These are phyloP conservation scores for Colletotrichum incanum DNA, from an alignment of 2,329 filamentous ascomycete species.

Conservation along the genomic window DNA sequence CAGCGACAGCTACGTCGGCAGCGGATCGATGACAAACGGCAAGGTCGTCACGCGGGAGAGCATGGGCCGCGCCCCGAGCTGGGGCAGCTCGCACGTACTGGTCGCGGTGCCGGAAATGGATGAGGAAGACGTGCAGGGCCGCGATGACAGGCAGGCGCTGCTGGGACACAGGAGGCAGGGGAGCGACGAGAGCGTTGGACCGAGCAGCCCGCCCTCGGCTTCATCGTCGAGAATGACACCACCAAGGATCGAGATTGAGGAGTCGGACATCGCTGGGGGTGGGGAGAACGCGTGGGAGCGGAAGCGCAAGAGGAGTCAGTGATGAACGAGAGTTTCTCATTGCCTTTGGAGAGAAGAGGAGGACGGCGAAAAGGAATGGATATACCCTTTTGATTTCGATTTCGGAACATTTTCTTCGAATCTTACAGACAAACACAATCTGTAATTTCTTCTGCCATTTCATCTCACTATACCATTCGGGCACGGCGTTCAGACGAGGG, in stretches of 20 bases:
- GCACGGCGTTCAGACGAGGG: slow-evolving; percentile 22
- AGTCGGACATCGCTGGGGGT: slow-evolving; percentile 46
- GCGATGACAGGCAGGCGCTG: slow-evolving; percentile 51
- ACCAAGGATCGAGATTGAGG: slow-evolving; percentile 43
- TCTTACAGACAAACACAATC: background rate
- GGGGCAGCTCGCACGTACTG: slow-evolving; percentile 55
- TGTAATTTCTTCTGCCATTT: slow-evolving; percentile 4
- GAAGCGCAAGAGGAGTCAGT: slow-evolving; percentile 46
- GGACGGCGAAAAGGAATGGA: slow-evolving; percentile 15
- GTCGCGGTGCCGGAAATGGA: slow-evolving; percentile 59
- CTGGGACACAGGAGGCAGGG: slow-evolving; percentile 44
- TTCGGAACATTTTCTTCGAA: slow-evolving; percentile 12
- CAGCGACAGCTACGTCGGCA: slow-evolving; percentile 48
- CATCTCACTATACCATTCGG: slow-evolving; percentile 25
- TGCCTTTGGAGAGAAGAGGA: background rate
- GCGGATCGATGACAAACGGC: slow-evolving; percentile 44
- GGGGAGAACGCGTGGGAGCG: slow-evolving; percentile 48
- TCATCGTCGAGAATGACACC: slow-evolving; percentile 1
- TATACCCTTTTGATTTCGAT: slow-evolving; percentile 34
- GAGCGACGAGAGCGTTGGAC: slow-evolving; percentile 28
- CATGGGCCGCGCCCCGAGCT: slow-evolving; percentile 53
- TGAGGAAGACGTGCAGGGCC: slow-evolving; percentile 45
- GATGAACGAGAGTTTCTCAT: background rate
- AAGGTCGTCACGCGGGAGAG: slow-evolving; percentile 44
- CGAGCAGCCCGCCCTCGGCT: background rate